Evolutionary conservation across 164 flowering plant genomes (phyloP).

Genomic region (Sextonia rubra): DNA sequence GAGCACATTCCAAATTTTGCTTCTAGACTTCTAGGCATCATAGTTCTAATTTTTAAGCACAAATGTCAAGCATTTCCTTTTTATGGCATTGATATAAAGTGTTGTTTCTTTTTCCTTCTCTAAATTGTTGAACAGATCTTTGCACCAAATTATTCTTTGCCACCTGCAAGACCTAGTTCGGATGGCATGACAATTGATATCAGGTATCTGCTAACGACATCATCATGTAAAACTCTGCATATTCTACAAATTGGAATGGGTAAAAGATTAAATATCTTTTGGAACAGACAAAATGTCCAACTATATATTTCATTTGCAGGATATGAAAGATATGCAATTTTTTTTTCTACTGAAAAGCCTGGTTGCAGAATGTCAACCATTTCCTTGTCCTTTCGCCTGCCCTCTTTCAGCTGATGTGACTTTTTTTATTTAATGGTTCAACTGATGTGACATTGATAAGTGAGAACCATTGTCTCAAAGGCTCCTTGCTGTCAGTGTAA

Average conservation of each 20-base stretch:
- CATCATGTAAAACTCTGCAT: neutral
- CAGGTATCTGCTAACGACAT: conserved; percentile 30
- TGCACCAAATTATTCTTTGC: conserved; percentile 54
- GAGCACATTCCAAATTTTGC: neutral
- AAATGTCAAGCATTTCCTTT: neutral
- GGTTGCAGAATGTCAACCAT: neutral
- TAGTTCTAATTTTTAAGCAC: neutral
- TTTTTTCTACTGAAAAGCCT: neutral
- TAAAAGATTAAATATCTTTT: no score
- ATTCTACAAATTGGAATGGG: neutral
- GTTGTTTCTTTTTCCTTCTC: conserved; percentile 1
- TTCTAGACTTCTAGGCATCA: neutral
- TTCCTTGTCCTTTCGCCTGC: neutral
- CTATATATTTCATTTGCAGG: neutral
- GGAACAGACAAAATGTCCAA: neutral
- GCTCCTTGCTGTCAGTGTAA: no score
- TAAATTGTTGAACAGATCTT: conserved; percentile 30
- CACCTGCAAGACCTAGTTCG: conserved; percentile 37
- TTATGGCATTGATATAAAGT: neutral
- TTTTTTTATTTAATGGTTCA: no score
- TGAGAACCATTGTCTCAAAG: no score
- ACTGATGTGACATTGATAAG: no score
- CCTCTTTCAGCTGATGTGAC: no score
- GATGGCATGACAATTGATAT: conserved; percentile 61
- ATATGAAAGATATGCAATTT: neutral